phyloP scores from a whole-genome alignment of 2,329 filamentous ascomycete genomes.

The Pezicula radicicola region DNA sequence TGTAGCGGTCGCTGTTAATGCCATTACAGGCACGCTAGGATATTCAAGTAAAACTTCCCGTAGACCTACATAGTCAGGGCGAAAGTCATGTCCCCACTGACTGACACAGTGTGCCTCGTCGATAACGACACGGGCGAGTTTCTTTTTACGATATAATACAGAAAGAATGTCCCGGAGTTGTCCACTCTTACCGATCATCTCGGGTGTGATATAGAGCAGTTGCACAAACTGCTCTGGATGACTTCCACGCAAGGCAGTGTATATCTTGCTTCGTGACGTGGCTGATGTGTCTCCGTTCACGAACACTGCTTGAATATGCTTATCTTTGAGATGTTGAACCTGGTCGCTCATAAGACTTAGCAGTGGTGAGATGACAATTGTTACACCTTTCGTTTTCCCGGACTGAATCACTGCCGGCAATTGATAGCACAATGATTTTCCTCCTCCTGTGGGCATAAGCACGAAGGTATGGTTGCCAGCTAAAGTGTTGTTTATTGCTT shows the following conservation, averaged over 20 bases:
- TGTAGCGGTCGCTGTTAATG: constrained; percentile 92
- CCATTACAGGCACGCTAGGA: constrained; percentile 83
- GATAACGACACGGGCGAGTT: constrained; percentile 88
- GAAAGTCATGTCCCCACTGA: constrained; percentile 98
- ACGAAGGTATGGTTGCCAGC: constrained; percentile 88
- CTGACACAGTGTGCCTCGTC: constrained; percentile 99
- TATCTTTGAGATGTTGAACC: constrained; percentile 72
- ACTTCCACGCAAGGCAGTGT: constrained; percentile 54
- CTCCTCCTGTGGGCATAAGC: constrained; percentile 95
- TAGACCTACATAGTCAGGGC: constrained; percentile 89
- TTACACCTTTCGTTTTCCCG: constrained; percentile 81
- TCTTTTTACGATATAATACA: constrained; percentile 64
- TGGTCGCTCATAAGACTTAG: constrained; percentile 98
- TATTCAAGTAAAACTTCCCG: constrained; percentile 72
- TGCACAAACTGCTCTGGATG: constrained; percentile 76
- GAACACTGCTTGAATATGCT: constrained; percentile 75
- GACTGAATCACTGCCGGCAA: constrained; percentile 80
- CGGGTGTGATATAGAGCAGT: constrained; percentile 91
- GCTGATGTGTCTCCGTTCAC: constrained; percentile 72
- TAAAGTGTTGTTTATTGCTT: constrained; percentile 93
- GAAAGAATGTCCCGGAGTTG: constrained; percentile 64
- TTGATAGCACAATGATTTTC: constrained; percentile 96
- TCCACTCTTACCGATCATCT: constrained; percentile 87
- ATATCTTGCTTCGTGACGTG: constrained; percentile 59
- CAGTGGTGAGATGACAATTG: constrained; percentile 90